phyloP scores from a whole-genome alignment of 2,329 filamentous ascomycete genomes.

The Phialemoniopsis sp. region DNA sequence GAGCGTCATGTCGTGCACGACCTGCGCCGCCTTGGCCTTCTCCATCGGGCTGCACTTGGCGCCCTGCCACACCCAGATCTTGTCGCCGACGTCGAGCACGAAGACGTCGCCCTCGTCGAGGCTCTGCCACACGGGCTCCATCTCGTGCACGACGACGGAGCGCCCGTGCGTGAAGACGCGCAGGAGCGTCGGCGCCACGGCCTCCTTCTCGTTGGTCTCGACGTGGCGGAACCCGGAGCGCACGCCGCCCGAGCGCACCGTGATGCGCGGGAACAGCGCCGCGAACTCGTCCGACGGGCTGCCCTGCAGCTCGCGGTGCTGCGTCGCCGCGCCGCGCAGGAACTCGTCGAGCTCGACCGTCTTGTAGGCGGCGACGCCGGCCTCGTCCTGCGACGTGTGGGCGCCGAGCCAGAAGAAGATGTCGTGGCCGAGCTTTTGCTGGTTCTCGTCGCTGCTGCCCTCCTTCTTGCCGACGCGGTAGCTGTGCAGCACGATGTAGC shows the following conservation, averaged over 20 bases:
- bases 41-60: constrained; percentile 63
- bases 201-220: constrained; percentile 38
- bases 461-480: constrained; percentile 44
- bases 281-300: constrained; percentile 57
- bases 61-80: constrained; percentile 70
- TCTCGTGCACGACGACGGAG: constrained; percentile 57
- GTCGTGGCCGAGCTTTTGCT: constrained; percentile 50
- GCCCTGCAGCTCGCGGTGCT: constrained; percentile 61
- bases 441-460: constrained; percentile 13
- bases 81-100: constrained; percentile 55
- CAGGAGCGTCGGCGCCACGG: constrained; percentile 41
- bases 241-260: constrained; percentile 58
- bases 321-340: constrained; percentile 54
- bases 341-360: constrained; percentile 68
- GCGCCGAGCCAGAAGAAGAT: constrained; percentile 68
- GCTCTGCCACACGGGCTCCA: constrained; percentile 56
- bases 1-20: constrained; percentile 60
- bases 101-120: constrained; percentile 65
- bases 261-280: constrained; percentile 54
- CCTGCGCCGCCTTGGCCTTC: constrained; percentile 63
- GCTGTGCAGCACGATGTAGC: constrained; percentile 62
- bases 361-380: constrained; percentile 66
- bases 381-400: constrained; percentile 65
- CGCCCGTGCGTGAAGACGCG: constrained; percentile 59
- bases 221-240: constrained; percentile 61